A percentile compares a stretch with the other conserved stretches of the same genome.
phyloP scores from a whole-genome alignment of 2,329 filamentous ascomycete genomes.

The Trichoderma sp. region DNA sequence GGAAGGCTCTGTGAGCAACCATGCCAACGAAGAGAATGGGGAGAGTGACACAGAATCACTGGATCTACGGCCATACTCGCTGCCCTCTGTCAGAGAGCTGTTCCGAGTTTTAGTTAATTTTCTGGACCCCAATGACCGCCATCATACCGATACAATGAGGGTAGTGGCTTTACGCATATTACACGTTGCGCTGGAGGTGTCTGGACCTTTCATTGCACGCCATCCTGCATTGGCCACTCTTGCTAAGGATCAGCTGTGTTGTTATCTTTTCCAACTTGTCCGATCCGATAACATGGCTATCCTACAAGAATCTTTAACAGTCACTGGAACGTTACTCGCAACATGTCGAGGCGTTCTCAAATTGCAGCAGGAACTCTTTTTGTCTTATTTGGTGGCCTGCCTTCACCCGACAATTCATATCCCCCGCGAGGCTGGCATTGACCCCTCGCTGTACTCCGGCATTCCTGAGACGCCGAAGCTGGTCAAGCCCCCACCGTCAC shows the following conservation, averaged over 20 bases:
- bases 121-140: constrained; percentile 87
- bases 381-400: constrained; percentile 93
- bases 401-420: constrained; percentile 94
- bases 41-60: constrained; percentile 53
- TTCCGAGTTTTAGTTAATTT: constrained; percentile 94
- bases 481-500: constrained; percentile 75
- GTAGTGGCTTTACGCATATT: constrained; percentile 98
- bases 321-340: constrained; percentile 85
- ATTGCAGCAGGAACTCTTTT: constrained; percentile 92
- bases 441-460: constrained; percentile 87
- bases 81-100: constrained; percentile 91
- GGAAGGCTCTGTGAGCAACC: constrained; percentile 28
- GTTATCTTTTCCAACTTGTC: constrained; percentile 93
- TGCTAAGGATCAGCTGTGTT: constrained; percentile 90
- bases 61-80: constrained; percentile 82
- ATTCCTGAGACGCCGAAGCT: constrained; percentile 90
- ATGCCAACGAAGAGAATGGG: constrained; percentile 42
- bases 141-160: constrained; percentile 92
- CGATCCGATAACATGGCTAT: constrained; percentile 96
- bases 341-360: constrained; percentile 91
- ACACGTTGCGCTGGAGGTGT: constrained; percentile 94
- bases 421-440: constrained; percentile 84
- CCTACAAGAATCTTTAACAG: constrained; percentile 87
- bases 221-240: constrained; percentile 86
- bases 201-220: constrained; percentile 89